Conservation (phyloP, 1,284 basidiomycete species). For the Testicularia cyperi region DNA sequence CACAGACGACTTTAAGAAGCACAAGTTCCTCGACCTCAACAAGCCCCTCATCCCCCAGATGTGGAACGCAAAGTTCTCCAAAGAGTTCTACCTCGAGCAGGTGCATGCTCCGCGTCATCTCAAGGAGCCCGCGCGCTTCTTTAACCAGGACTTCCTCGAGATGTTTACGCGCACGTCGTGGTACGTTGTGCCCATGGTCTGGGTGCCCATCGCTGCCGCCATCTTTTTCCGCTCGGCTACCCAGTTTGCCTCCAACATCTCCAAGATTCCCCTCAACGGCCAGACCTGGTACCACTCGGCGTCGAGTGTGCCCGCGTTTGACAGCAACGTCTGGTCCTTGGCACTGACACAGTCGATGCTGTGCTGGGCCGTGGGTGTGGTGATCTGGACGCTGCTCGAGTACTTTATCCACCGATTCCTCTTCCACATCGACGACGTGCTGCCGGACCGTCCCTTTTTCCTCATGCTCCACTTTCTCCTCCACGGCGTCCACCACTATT, state of each 20-base stretch:
- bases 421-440: conserved; percentile 89
- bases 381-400: conserved; percentile 94
- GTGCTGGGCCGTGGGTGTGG: conserved; percentile 75
- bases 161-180: conserved; percentile 84
- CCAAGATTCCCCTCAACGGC: conserved; percentile 17
- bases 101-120: conserved; percentile 92
- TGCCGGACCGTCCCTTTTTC: conserved; percentile 80
- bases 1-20: conserved; percentile 67
- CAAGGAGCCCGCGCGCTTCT: conserved; percentile 80
- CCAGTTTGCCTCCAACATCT: conserved; percentile 68
- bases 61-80: conserved; percentile 80
- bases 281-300: conserved; percentile 61
- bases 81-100: conserved; percentile 92
- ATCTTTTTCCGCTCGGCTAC: conserved; percentile 76
- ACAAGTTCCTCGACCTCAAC: conserved; percentile 87
- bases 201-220: conserved; percentile 83
- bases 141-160: conserved; percentile 80
- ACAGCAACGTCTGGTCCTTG: conserved; percentile 17
- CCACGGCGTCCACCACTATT: conserved; percentile 95
- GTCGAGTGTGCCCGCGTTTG: conserved; percentile 62
- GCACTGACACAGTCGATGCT: conserved; percentile 62
- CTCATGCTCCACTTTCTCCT: conserved; percentile 87
- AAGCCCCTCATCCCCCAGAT: conserved; percentile 83
- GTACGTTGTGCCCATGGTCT: conserved; percentile 90
- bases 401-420: conserved; percentile 95